Evolutionary conservation across 2,329 filamentous ascomycete genomes (phyloP).

Genomic region (Fusarium secorum): DNA sequence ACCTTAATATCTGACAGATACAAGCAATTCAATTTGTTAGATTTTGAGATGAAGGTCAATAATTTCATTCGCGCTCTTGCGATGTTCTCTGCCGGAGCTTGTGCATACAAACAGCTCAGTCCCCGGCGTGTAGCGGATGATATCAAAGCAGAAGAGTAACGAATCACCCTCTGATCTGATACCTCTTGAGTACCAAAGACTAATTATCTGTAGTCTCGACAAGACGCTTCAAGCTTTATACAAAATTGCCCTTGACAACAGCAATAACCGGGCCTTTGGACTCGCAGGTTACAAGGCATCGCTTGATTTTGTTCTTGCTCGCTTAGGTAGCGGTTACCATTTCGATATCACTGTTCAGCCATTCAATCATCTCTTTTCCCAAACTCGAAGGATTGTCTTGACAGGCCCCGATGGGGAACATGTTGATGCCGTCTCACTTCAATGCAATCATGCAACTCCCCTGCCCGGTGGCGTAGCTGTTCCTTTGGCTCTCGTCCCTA

Average conservation of each 20-base stretch:
- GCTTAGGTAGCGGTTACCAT: background rate
- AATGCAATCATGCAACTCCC: conserved; percentile 53
- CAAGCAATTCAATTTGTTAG: no score
- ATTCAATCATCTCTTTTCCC: conserved; percentile 24
- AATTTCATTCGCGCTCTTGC: background rate
- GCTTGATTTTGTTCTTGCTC: conserved; percentile 8
- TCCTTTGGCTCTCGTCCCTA: conserved; percentile 44
- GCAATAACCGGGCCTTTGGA: conserved; percentile 17
- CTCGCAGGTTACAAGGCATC: conserved; percentile 25
- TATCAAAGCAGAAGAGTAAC: conserved; percentile 17
- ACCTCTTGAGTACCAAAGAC: background rate
- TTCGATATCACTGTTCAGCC: conserved; percentile 14
- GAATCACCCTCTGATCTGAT: no score
- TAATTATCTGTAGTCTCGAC: background rate
- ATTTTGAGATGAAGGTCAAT: background rate
- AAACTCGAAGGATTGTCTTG: background rate
- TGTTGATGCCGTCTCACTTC: conserved; percentile 42
- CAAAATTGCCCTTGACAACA: conserved; percentile 16
- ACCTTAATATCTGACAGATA: no score
- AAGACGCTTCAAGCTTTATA: background rate
- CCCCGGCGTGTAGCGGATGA: conserved; percentile 9
- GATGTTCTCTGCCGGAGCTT: background rate
- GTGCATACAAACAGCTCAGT: conserved; percentile 1
- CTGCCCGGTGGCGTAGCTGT: conserved; percentile 45
- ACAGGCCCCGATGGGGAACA: conserved; percentile 6